A percentile compares a stretch with the other conserved stretches of the same genome.
Conservation (phyloP, 2,329 filamentous ascomycete genomes). For the Periglandula ipomoeae region DNA sequence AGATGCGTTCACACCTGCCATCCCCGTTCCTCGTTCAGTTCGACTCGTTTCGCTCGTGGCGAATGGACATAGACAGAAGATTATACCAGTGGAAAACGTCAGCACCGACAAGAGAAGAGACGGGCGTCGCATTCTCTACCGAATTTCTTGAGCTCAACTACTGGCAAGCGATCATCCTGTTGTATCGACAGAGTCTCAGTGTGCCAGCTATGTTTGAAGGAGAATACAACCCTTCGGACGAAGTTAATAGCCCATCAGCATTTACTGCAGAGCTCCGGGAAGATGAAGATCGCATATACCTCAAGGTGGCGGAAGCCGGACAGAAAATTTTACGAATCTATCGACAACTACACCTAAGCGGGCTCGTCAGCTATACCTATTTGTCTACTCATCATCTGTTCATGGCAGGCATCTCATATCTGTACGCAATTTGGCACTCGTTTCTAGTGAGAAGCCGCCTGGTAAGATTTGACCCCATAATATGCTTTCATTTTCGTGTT, state of each 20-base stretch:
- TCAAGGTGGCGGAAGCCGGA: slow-evolving; percentile 91
- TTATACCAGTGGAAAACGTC: slow-evolving; percentile 80
- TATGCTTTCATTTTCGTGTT: not conserved
- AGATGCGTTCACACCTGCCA: slow-evolving; percentile 68
- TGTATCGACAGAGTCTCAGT: slow-evolving; percentile 83
- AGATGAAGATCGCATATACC: slow-evolving; percentile 84
- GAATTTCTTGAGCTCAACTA: slow-evolving; percentile 94
- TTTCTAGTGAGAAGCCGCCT: slow-evolving; percentile 76
- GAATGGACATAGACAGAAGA: slow-evolving; percentile 74
- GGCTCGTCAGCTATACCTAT: slow-evolving; percentile 92
- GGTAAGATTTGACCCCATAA: slow-evolving; percentile 41
- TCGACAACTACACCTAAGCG: slow-evolving; percentile 75
- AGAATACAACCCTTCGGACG: slow-evolving; percentile 59
- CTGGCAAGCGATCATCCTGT: slow-evolving; percentile 94
- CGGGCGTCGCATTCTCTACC: slow-evolving; percentile 79
- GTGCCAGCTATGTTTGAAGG: slow-evolving; percentile 77
- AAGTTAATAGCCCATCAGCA: slow-evolving; percentile 53
- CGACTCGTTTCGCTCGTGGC: slow-evolving; percentile 80
- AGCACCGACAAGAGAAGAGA: slow-evolving; percentile 67
- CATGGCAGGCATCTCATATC: slow-evolving; percentile 92
- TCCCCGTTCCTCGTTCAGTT: slow-evolving; percentile 81
- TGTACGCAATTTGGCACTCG: slow-evolving; percentile 97
- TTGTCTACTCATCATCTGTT: slow-evolving; percentile 93
- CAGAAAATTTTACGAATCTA: slow-evolving; percentile 89
- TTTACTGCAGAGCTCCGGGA: slow-evolving; percentile 58